Conservation (phyloP, 2,329 filamentous ascomycete species). For the Penicillium oxalicum region DNA sequence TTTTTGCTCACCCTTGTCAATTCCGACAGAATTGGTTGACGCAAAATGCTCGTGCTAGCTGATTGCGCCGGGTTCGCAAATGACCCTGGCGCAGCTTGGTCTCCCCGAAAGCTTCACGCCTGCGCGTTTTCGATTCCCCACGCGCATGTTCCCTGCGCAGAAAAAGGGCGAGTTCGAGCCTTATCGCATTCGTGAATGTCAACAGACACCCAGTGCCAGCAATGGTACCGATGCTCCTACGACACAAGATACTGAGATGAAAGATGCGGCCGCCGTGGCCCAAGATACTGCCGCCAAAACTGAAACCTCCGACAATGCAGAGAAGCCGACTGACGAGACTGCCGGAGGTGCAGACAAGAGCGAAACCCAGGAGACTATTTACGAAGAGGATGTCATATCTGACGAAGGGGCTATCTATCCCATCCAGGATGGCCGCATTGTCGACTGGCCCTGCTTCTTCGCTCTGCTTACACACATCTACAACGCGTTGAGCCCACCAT, state of each 20-base stretch:
- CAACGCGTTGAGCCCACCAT: constrained; percentile 78
- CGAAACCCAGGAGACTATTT: constrained; percentile 51
- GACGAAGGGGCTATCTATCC: constrained; percentile 88
- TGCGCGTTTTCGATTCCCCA: constrained; percentile 76
- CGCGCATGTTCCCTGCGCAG: constrained; percentile 81
- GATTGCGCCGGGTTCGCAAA: constrained; percentile 67
- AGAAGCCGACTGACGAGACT: constrained; percentile 19
- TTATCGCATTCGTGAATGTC: constrained; percentile 62
- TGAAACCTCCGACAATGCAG: constrained; percentile 15
- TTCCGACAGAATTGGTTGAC: not conserved
- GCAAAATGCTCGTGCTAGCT: constrained; percentile 28
- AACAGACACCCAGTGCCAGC: constrained; percentile 23
- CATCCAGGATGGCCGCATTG: constrained; percentile 71
- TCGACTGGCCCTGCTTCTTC: constrained; percentile 88
- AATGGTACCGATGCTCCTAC: constrained; percentile 30
- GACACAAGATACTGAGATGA: constrained; percentile 42
- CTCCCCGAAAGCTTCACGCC: constrained; percentile 87
- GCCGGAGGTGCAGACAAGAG: constrained; percentile 19
- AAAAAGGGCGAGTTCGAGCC: constrained; percentile 77
- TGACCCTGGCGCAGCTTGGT: constrained; percentile 84
- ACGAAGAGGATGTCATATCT: constrained; percentile 82
- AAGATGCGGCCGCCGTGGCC: constrained; percentile 32
- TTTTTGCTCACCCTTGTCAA: not conserved
- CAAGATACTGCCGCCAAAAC: constrained; percentile 6
- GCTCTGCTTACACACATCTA: constrained; percentile 90